phyloP scores from a whole-genome alignment of 2,329 filamentous ascomycete genomes.

The Pseudogymnoascus sp. region DNA sequence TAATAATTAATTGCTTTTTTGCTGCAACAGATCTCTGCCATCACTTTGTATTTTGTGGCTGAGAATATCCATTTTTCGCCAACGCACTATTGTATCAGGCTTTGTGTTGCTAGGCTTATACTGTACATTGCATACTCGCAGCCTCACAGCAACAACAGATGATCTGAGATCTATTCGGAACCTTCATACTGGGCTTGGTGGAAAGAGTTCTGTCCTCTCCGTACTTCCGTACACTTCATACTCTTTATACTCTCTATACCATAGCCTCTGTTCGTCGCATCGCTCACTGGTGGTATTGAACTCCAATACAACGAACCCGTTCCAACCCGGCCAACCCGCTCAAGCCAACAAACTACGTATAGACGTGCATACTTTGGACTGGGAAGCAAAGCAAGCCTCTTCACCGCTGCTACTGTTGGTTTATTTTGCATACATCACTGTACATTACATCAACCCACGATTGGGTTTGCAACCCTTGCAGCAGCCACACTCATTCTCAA shows the following conservation, averaged over 20 bases:
- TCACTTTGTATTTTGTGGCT: not conserved
- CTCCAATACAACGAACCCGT: not conserved
- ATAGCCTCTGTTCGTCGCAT: not conserved
- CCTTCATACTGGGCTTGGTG: not conserved
- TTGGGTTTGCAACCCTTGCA: not conserved
- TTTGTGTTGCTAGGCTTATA: slow-evolving; percentile 4
- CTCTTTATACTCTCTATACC: not conserved
- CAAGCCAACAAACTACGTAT: not conserved
- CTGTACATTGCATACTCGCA: not conserved
- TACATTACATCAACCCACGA: not conserved
- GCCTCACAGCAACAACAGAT: not conserved
- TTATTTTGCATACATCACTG: not conserved
- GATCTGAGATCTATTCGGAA: not conserved
- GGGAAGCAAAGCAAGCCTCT: not conserved
- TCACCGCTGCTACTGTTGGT: not conserved
- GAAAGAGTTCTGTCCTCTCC: not conserved
- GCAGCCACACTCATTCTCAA: not conserved
- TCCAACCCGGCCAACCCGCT: not conserved
- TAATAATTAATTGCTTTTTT: not conserved
- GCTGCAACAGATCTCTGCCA: not conserved
- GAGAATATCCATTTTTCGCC: not conserved
- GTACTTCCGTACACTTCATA: not conserved
- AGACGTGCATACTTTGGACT: not conserved
- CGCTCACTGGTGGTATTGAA: not conserved
- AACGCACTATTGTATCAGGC: slow-evolving; percentile 2